Evolutionary conservation across 371 early-diverging fungal species (phyloP), one percentile per base, ranked within the genome.

Genomic region (Actinomortierella ambigua): DNA sequence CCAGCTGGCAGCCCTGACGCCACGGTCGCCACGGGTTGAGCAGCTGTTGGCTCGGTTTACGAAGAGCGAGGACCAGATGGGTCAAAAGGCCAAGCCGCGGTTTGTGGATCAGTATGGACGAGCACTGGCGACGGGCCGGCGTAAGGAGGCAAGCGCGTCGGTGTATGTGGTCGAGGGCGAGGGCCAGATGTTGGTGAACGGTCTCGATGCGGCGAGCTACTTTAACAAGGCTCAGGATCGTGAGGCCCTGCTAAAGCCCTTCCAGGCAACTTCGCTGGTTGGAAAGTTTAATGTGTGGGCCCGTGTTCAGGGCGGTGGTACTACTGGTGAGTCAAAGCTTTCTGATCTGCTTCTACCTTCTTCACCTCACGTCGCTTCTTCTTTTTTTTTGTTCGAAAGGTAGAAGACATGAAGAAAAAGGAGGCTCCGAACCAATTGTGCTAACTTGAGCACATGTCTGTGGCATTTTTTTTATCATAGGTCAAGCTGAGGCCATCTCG

Each of bases 251-350:
- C 67, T 91, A 28, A 79, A 84, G 61, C 96, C 97, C n/a, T 84
- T 97, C 49, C 78, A 84, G 56, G 84, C 85, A 14, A 87, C 90
- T 3, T 75, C 81, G 13, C 75, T 64, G 27, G 69, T 90, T 15
- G 90, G 91, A 11, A 82, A 87, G 57, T 98, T 85, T 78, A 97
- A 97, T 76, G 93, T 91, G 27, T 98, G 94, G 91, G 79, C 89
- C 3, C 55, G 87, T n/a, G 96, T 93, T 7, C 68, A 81, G 4
- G 97, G 97, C 53, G 95, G 98, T 46, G 97, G 97, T 15, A 82
- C 75, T 14, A 88, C 93, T 13, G 95, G 89, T 87, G 82, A 47
- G 42, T 23, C 17, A 8, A 17, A 41, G 17, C 42, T 11, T 41
- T 41, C 11, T 8, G 42, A 41, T 41, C 42, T 46, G 15, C 22